Evolutionary conservation across 1,139 yeast species (phyloP).

Genomic region (Nakaseomyces sp.): DNA sequence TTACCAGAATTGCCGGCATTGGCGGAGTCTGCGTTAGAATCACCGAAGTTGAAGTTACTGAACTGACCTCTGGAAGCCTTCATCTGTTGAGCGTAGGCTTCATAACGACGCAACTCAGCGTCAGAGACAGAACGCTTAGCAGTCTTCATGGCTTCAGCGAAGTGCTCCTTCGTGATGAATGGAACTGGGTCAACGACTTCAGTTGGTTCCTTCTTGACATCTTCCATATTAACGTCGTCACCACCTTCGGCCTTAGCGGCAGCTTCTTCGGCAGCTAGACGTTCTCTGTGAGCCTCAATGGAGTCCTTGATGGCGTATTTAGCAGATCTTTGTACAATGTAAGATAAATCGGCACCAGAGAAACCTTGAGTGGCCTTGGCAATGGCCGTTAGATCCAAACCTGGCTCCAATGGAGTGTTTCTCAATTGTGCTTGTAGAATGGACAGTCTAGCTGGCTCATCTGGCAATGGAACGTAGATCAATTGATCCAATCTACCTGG

Average conservation of each 20-base stretch:
- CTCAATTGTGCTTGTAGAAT: slow-evolving; percentile 93
- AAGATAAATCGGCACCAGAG: slow-evolving; percentile 97
- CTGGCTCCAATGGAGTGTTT: slow-evolving; percentile 98
- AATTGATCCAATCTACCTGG: slow-evolving; percentile 99
- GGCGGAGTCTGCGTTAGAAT: slow-evolving; percentile 35
- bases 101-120: slow-evolving; percentile 96
- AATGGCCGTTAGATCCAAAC: slow-evolving; percentile 76
- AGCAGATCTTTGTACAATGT: slow-evolving; percentile 97
- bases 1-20: slow-evolving; percentile 14
- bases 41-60: slow-evolving; percentile 64
- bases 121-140: slow-evolving; percentile 96
- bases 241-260: slow-evolving; percentile 44
- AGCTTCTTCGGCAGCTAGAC: slow-evolving; percentile 45
- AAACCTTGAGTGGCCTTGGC: slow-evolving; percentile 92
- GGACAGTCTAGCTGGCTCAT: slow-evolving; percentile 85
- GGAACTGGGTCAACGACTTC: slow-evolving; percentile 90
- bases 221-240: slow-evolving; percentile 66
- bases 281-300: slow-evolving; percentile 69
- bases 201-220: slow-evolving; percentile 37
- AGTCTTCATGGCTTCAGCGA: slow-evolving; percentile 99
- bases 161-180: slow-evolving; percentile 81
- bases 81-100: slow-evolving; percentile 95
- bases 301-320: slow-evolving; percentile 97
- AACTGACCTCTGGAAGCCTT: slow-evolving; percentile 93
- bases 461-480: slow-evolving; percentile 97